A percentile compares a stretch with the other conserved stretches of the same genome.
Conservation (phyloP, 1,284 basidiomycete genomes). For the Bjerkandera adusta region DNA sequence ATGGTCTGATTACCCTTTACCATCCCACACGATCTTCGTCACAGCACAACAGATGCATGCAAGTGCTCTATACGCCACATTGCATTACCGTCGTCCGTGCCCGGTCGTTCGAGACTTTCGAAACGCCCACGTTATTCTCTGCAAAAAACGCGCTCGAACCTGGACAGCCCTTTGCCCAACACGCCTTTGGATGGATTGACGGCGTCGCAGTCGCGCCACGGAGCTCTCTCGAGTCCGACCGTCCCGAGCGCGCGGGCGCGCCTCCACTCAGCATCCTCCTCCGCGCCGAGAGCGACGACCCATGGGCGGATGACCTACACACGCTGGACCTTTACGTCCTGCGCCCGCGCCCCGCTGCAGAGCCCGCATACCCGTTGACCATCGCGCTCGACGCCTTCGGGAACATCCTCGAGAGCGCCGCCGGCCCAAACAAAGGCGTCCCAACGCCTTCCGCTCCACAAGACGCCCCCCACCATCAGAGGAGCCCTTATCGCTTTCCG, state of each 20-base stretch:
- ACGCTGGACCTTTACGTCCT: conserved; percentile 47
- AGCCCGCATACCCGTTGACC: conserved; percentile 21
- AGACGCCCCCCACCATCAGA: neutral
- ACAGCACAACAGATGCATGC: conserved; percentile 46
- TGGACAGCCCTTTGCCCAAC: conserved; percentile 40
- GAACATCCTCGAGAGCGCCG: neutral
- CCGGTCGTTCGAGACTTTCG: conserved; percentile 54
- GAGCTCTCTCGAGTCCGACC: conserved; percentile 12
- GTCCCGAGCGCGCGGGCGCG: conserved; percentile 2
- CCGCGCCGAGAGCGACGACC: conserved; percentile 54
- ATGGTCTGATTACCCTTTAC: too few relatives aligned
- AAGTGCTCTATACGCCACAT: conserved; percentile 46
- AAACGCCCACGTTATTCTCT: conserved; percentile 34
- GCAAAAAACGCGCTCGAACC: conserved; percentile 22
- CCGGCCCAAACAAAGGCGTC: neutral
- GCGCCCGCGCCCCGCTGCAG: conserved; percentile 36
- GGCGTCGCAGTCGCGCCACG: conserved; percentile 43
- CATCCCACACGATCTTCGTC: too few relatives aligned
- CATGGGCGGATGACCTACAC: conserved; percentile 51
- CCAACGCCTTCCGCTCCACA: neutral
- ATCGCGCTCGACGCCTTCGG: neutral
- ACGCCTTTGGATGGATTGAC: conserved; percentile 65
- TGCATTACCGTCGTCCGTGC: conserved; percentile 56
- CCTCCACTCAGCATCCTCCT: conserved; percentile 47
- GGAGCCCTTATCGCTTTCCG: conserved; percentile 40